These are phyloP conservation scores for Rubroboletus pulcherrimus DNA, from an alignment of 768 basidiomycete genomes.

Conservation along the genomic window DNA sequence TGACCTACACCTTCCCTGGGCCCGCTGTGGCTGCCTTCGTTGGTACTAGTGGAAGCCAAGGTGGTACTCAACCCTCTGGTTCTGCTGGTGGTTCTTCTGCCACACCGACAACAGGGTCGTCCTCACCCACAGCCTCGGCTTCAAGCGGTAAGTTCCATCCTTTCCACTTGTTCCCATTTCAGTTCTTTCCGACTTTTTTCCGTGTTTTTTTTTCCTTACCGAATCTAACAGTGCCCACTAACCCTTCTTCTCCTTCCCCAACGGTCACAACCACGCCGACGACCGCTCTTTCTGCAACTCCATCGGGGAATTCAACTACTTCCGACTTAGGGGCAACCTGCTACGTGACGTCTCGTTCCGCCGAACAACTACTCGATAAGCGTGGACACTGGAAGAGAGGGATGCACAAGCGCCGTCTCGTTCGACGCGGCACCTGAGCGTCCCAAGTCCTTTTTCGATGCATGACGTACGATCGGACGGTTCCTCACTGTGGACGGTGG, in stretches of 20 bases:
- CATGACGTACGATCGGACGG: neutral
- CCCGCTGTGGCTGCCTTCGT: constrained; percentile 46
- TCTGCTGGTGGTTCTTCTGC: constrained; percentile 16
- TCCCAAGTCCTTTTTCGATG: neutral
- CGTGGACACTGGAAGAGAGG: constrained; percentile 13
- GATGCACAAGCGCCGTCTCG: constrained; percentile 25
- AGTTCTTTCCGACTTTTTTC: neutral
- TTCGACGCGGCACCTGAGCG: constrained; percentile 12
- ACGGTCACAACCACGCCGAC: neutral
- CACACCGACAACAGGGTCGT: constrained; percentile 6
- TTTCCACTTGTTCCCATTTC: neutral
- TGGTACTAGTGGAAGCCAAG: constrained; percentile 6
- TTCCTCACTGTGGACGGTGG: neutral
- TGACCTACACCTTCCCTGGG: constrained; percentile 51
- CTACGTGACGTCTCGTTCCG: constrained; percentile 18
- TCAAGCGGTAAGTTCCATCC: constrained; percentile 17
- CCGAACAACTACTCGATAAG: constrained; percentile 11
- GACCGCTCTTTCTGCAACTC: constrained; percentile 4
- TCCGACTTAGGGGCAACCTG: constrained; percentile 12
- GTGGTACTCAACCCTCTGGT: constrained; percentile 23
- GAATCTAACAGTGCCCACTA: constrained; percentile 22
- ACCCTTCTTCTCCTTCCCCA: constrained; percentile 17
- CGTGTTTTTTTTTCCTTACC: constrained; percentile 15
- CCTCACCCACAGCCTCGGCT: constrained; percentile 14
- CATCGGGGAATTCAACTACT: constrained; percentile 1